phyloP scores from a whole-genome alignment of 352 stramenopile genomes.

The Globisporangium cystogenes region DNA sequence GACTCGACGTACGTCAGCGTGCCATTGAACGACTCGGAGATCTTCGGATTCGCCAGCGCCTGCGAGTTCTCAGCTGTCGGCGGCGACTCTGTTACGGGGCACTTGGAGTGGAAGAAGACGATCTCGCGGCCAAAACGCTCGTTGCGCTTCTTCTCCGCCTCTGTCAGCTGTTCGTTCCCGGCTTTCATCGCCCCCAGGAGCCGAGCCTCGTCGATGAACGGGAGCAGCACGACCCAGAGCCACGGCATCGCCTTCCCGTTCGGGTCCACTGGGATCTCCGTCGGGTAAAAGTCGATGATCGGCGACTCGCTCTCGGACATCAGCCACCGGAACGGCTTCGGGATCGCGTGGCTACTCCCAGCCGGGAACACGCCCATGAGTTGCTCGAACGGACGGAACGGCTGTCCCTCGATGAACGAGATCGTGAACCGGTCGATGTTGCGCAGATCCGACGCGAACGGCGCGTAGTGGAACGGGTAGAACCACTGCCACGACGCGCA shows the following conservation, averaged over 20 bases:
- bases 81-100: constrained; percentile 30
- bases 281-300: constrained; percentile 97
- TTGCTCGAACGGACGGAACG: constrained; percentile 97
- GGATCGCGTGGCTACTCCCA: constrained; percentile 91
- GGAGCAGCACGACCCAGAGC: constrained; percentile 98
- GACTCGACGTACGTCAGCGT: constrained; percentile 66
- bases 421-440: constrained; percentile 89
- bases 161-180: constrained; percentile 56
- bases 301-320: constrained; percentile 95
- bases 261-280: constrained; percentile 95
- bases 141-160: constrained; percentile 81
- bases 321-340: constrained; percentile 91
- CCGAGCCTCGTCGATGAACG: constrained; percentile 97
- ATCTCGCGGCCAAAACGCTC: constrained; percentile 76
- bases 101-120: constrained; percentile 80
- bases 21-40: constrained; percentile 67
- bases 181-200: constrained; percentile 88
- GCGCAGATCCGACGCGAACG: constrained; percentile 97
- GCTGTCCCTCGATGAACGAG: constrained; percentile 92
- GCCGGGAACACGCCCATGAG: constrained; percentile 98
- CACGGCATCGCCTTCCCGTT: constrained; percentile 99
- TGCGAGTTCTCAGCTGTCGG: constrained; percentile 42
- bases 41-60: constrained; percentile 32
- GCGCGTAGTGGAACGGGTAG: constrained; percentile 99
- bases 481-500: constrained; percentile 98